These are phyloP conservation scores for Fraxinus excelsior DNA, from an alignment of 257 asterid genomes.

Conservation along the genomic window DNA sequence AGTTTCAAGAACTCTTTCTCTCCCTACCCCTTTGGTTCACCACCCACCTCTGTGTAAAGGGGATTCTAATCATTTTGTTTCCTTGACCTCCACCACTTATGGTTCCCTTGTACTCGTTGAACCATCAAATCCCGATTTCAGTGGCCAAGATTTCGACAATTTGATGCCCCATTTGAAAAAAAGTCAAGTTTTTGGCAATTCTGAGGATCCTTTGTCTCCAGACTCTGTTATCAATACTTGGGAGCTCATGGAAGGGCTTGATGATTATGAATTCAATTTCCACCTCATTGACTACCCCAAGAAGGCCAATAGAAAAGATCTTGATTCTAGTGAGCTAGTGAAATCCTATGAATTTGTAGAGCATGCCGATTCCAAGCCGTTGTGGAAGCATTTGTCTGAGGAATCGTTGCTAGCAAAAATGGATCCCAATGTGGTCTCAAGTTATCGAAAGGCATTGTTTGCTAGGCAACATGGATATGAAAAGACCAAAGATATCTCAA, in stretches of 20 bases:
- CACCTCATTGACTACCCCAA: slow-evolving; percentile 28
- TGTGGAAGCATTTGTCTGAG: slow-evolving; percentile 57
- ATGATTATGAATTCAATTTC: slow-evolving; percentile 32
- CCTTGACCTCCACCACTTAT: slow-evolving; percentile 47
- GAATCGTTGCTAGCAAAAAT: slow-evolving; percentile 42
- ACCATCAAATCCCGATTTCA: slow-evolving; percentile 21
- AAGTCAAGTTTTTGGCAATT: too few species aligned
- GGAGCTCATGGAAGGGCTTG: too few species aligned
- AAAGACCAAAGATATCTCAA: slow-evolving; percentile 10
- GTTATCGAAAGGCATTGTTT: slow-evolving; percentile 35
- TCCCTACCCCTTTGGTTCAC: slow-evolving; percentile 35
- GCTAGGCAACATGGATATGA: slow-evolving; percentile 30
- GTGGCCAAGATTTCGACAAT: slow-evolving; percentile 6
- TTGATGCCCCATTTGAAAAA: background rate
- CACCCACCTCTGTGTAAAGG: slow-evolving; percentile 49
- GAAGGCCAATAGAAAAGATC: slow-evolving; percentile 21
- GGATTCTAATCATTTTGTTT: slow-evolving; percentile 48
- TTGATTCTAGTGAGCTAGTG: slow-evolving; percentile 31
- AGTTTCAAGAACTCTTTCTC: slow-evolving; percentile 36
- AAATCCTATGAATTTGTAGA: slow-evolving; percentile 47
- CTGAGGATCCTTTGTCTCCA: too few species aligned
- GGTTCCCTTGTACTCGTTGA: slow-evolving; percentile 41
- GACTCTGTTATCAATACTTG: too few species aligned
- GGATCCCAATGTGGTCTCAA: slow-evolving; percentile 41
- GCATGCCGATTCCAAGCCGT: slow-evolving; percentile 42